Base-by-base conservation (phyloP, 441 rosid genomes). In the Euphorbia schlechtendalii region DNA sequence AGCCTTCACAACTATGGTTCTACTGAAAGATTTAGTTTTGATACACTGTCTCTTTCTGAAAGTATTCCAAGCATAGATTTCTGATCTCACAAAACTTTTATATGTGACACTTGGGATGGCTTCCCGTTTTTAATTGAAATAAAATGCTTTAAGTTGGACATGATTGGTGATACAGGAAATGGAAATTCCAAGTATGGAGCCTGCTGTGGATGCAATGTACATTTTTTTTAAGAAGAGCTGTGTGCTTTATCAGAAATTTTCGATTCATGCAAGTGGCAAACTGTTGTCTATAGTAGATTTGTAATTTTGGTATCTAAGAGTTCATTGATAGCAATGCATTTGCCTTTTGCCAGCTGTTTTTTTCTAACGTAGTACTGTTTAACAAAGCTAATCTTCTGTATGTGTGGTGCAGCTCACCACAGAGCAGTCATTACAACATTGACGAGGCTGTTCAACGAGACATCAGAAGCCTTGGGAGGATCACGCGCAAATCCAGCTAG, bases 391-490 rank as follows among this genome's bases (percentile, higher is more conserved):
- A 9, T n/a, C 48, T 64, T 32, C 58, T 67, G 34, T 32, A 28
- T 69, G 9, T 18, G 55, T 77, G 59, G 61, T 84, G 45, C 89
- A 96, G 98, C 86, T 59, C 88, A 82, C 76, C 92, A 83, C 75
- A 88, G 69, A 71, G 80, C 87, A 60, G 88, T 87, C 60, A 73
- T 96, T 63, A 55, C 78, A 55, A 87, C 98, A 43, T 75, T 92
- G 81, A 83, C 91, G 11, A 87, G 98, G 81, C 92, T 96, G 25
- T 96, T 83, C 72, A 84, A 82, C 3, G 98, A 96, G 92, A 92
- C 99, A 61, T 84, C 97, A 41, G 96, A 92, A 72, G 94, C 92
- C 63, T 62, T 87, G 69, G 99, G 99, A 69, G 98, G 97, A 24
- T 51, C 91, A 24, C 96, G 94, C 68, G 96, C 96, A 67, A 88